phyloP scores from a whole-genome alignment of 768 basidiomycete species.

The Hebeloma cylindrosporum region DNA sequence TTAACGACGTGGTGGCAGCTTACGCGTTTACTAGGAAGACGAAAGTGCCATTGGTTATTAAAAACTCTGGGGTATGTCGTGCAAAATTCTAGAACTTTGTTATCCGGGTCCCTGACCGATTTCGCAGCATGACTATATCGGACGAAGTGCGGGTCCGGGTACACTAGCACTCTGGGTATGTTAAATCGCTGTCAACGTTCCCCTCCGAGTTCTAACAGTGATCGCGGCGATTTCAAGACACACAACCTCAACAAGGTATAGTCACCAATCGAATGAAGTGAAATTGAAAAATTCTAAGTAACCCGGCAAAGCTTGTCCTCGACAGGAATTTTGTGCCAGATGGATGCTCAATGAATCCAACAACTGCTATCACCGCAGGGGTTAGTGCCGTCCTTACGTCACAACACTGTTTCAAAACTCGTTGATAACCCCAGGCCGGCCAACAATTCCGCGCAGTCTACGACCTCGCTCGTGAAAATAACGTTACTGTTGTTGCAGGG shows the following conservation, averaged over 20 bases:
- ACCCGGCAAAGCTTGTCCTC: slow-evolving; percentile 13
- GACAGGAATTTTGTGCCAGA: slow-evolving; percentile 23
- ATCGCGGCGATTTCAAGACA: slow-evolving; percentile 11
- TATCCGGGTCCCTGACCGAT: background rate
- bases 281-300: too few species aligned
- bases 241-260: slow-evolving; percentile 20
- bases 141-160: slow-evolving; percentile 44
- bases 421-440: slow-evolving; percentile 11
- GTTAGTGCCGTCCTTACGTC: slow-evolving; percentile 9
- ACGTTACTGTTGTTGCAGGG: slow-evolving; percentile 19
- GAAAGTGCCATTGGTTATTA: slow-evolving; percentile 43
- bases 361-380: slow-evolving; percentile 23
- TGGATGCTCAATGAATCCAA: slow-evolving; percentile 13
- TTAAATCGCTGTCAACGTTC: background rate
- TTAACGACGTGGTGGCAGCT: slow-evolving; percentile 43
- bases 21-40: slow-evolving; percentile 41
- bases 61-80: slow-evolving; percentile 48
- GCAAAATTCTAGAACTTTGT: background rate
- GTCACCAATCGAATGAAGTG: background rate
- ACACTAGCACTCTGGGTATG: slow-evolving; percentile 48
- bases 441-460: slow-evolving; percentile 17
- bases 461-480: slow-evolving; percentile 14
- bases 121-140: slow-evolving; percentile 48
- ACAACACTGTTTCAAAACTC: slow-evolving; percentile 7
- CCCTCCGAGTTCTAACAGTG: background rate